A percentile compares a stretch with the other conserved stretches of the same genome.
phyloP scores from a whole-genome alignment of 2,329 filamentous ascomycete genomes.

The Beauveria rudraprayagi region DNA sequence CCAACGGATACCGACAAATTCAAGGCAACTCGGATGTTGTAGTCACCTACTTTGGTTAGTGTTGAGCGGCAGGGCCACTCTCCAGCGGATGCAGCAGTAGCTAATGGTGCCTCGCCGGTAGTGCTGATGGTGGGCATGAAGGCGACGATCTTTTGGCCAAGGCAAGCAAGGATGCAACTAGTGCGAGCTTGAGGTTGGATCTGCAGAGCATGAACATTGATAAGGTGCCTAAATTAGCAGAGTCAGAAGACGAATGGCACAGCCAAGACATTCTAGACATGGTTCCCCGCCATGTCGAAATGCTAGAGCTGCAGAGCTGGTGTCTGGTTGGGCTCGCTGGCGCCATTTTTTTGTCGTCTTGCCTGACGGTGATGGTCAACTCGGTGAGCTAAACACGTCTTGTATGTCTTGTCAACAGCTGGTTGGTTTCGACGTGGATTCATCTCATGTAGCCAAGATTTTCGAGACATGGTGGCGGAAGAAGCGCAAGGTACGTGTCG shows the following conservation, averaged over 20 bases:
- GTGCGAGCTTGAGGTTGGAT: neutral
- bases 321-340: neutral
- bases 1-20: too few relatives aligned
- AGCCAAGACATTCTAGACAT: neutral
- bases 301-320: neutral
- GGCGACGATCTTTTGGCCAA: conserved; percentile 1
- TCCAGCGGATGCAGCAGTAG: neutral
- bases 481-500: neutral
- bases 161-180: neutral
- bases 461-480: neutral
- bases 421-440: neutral
- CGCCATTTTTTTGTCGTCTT: neutral
- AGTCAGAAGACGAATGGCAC: neutral
- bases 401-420: neutral
- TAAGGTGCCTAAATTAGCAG: neutral
- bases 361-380: neutral
- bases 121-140: neutral
- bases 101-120: neutral
- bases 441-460: neutral
- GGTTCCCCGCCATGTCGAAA: neutral
- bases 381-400: neutral
- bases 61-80: neutral
- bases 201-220: neutral
- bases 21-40: neutral
- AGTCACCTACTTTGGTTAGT: neutral